Percentiles rank a stretch among this genome's conserved stretches.
Conservation (phyloP, 2,329 filamentous ascomycete genomes). For the Sarocladiaceae sp. region DNA sequence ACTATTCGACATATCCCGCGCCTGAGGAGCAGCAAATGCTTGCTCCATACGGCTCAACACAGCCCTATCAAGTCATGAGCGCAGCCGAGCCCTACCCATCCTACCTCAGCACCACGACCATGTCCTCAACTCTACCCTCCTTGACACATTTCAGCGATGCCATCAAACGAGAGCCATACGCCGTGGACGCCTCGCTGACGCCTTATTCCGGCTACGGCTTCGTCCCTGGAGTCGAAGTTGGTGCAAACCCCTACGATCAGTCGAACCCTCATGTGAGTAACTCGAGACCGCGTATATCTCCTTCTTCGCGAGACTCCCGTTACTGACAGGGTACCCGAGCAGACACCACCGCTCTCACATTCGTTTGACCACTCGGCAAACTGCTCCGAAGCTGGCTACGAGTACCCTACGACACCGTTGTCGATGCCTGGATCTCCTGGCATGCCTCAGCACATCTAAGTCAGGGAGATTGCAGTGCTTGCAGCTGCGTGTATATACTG, state of each 20-base stretch:
- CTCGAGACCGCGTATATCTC: constrained; percentile 33
- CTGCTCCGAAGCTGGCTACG: constrained; percentile 58
- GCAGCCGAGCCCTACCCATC: constrained; percentile 49
- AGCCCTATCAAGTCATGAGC: constrained; percentile 49
- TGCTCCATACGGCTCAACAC: constrained; percentile 51
- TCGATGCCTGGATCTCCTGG: constrained; percentile 69
- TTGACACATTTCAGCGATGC: constrained; percentile 61
- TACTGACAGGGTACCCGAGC: constrained; percentile 43
- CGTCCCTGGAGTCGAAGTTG: constrained; percentile 61
- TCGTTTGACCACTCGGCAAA: constrained; percentile 65
- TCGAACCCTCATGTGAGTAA: constrained; percentile 71
- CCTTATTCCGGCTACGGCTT: constrained; percentile 64
- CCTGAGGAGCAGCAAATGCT: constrained; percentile 59
- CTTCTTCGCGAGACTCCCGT: constrained; percentile 35
- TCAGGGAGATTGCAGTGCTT: not conserved
- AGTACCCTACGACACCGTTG: constrained; percentile 66
- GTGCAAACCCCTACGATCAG: constrained; percentile 58
- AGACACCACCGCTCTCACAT: constrained; percentile 76
- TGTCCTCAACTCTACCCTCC: constrained; percentile 58
- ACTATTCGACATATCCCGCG: constrained; percentile 62
- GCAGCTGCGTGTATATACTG: constrained; percentile 5
- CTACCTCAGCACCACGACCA: constrained; percentile 48
- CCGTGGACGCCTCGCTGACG: constrained; percentile 55
- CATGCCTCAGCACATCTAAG: constrained; percentile 31
- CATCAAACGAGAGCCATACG: constrained; percentile 62